Base-by-base conservation (phyloP, 768 basidiomycete species). In the Termitomyces sp. region DNA sequence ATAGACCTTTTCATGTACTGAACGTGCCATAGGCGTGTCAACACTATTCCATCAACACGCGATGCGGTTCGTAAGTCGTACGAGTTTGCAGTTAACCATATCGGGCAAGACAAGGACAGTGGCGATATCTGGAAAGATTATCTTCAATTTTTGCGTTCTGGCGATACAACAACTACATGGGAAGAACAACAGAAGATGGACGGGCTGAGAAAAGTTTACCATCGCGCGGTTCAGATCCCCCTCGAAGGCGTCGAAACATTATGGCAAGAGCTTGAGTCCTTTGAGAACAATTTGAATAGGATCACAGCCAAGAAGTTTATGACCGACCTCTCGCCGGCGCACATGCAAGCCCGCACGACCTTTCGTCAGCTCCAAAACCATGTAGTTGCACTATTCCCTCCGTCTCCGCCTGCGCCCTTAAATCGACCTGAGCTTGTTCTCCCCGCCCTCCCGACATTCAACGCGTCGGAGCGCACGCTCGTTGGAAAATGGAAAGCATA, bases 281-380 rank as follows among this genome's bases (percentile, higher is more conserved):
- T 97, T 68, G 96, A 99, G 73, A 94, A 85, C 58, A 82, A 81
- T 54, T 77, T 97, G 65, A 98, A 96, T 76, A 89, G 89, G 73
- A 90, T 94, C 63, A 96, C 95, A 38, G 95, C 96, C 15, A 98
- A 98, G 74, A 97, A 98, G 70, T 96, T 98, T 75, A 87, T 98
- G 78, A 81, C 86, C 58, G 96, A 98, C 74, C 82, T 93, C n/a
- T 91, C 92, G 2, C 92, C 94, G 7, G 85, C 90, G 2, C 91
- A 98, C 71, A 96, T 98, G 92, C 95, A 96, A 69, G 96, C 97
- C 0, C 88, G 95, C 15, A 89, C 91, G 0, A 89, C 90, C 1
- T 84, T 96, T 35, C 90, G 92, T 58, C 90, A 94, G 68, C 79
- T 99, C 20, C 77, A 84, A 33, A 84, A 87, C 58, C 85, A 90